phyloP scores from a whole-genome alignment of 768 basidiomycete genomes.

The Mycena latifolia region DNA sequence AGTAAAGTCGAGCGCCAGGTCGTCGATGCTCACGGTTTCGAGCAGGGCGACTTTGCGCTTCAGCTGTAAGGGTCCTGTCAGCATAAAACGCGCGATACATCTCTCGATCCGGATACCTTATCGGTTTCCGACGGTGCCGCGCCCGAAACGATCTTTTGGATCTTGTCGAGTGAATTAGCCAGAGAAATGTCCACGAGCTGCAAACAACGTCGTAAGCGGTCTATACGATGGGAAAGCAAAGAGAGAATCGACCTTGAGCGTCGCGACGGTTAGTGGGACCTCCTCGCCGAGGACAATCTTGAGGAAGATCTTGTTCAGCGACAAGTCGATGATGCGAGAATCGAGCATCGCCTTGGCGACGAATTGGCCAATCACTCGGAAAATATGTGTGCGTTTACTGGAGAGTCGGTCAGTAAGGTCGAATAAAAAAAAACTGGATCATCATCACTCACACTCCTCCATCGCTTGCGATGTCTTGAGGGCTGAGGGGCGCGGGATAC shows the following conservation, averaged over 20 bases:
- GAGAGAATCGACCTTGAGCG: slow-evolving; percentile 72
- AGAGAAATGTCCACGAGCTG: slow-evolving; percentile 89
- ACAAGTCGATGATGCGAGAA: slow-evolving; percentile 96
- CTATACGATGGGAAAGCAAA: neutral
- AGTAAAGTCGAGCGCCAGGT: slow-evolving; percentile 95
- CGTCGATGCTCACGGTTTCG: slow-evolving; percentile 80
- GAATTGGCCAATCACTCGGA: slow-evolving; percentile 94
- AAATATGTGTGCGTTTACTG: slow-evolving; percentile 88
- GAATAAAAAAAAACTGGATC: neutral
- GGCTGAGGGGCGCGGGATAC: slow-evolving; percentile 87
- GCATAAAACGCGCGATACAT: slow-evolving; percentile 1
- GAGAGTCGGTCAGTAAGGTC: slow-evolving; percentile 21
- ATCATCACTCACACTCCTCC: slow-evolving; percentile 74
- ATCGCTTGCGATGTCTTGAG: slow-evolving; percentile 77
- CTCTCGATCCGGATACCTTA: slow-evolving; percentile 56
- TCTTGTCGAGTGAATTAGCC: slow-evolving; percentile 85
- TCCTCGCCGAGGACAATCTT: slow-evolving; percentile 91
- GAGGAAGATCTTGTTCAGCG: slow-evolving; percentile 95
- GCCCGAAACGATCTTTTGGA: slow-evolving; percentile 74
- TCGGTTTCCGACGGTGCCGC: slow-evolving; percentile 58
- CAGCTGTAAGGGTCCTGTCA: slow-evolving; percentile 48
- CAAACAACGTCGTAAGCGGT: slow-evolving; percentile 22
- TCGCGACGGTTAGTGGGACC: slow-evolving; percentile 85
- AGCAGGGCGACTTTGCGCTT: slow-evolving; percentile 68
- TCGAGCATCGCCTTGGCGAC: slow-evolving; percentile 97